Evolutionary conservation across 129 eudicot genomes (phyloP).

Genomic region (Saussurea involucrata): DNA sequence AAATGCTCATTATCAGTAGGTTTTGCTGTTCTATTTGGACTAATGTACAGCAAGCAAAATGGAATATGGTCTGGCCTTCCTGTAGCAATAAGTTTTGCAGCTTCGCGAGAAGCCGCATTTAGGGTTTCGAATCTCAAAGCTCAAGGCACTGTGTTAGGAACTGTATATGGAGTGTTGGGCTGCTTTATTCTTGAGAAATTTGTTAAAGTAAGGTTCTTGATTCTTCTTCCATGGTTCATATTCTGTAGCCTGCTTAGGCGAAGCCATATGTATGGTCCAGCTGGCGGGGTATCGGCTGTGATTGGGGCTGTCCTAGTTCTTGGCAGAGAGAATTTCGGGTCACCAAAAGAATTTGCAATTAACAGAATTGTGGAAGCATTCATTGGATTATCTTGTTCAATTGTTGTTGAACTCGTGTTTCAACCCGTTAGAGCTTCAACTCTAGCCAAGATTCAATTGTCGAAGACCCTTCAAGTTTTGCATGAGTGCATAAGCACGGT

Average conservation of each 20-base stretch:
- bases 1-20: constrained; percentile 82
- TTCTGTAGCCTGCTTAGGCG: constrained; percentile 51
- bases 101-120: constrained; percentile 66
- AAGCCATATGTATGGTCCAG: constrained; percentile 85
- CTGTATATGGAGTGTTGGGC: constrained; percentile 77
- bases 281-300: constrained; percentile 86
- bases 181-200: constrained; percentile 60
- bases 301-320: constrained; percentile 75
- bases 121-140: constrained; percentile 64
- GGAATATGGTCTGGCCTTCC: constrained; percentile 89
- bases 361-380: constrained; percentile 66
- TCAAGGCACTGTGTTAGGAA: constrained; percentile 90
- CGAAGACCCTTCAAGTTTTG: constrained; percentile 35
- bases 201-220: constrained; percentile 54
- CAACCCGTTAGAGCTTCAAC: constrained; percentile 80
- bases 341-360: constrained; percentile 84
- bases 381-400: constrained; percentile 72
- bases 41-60: constrained; percentile 54
- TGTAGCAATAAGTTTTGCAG: constrained; percentile 61
- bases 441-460: constrained; percentile 63
- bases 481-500: constrained; percentile 33
- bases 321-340: constrained; percentile 61
- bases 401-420: constrained; percentile 58
- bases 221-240: constrained; percentile 89
- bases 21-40: constrained; percentile 67